A percentile compares a stretch with the other conserved stretches of the same genome.
Conservation (phyloP, 2,329 filamentous ascomycete genomes). For the Nemania abortiva region DNA sequence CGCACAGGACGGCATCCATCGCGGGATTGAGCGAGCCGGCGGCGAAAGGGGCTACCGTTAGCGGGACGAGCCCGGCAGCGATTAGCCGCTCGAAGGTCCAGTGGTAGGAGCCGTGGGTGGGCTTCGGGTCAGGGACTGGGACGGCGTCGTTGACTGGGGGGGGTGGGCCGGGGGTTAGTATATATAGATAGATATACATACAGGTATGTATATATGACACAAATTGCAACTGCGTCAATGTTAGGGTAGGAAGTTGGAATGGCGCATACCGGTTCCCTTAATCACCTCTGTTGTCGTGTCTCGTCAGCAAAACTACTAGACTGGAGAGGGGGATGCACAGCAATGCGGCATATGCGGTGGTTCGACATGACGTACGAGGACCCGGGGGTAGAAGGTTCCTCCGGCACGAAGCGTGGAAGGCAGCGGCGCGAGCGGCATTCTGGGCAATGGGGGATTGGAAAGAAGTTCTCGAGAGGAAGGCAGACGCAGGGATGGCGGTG, state of each 20-base stretch:
- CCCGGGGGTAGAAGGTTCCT: conserved; percentile 83
- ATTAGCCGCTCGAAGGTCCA: conserved; percentile 95
- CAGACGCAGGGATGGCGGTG: conserved; percentile 47
- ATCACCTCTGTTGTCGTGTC: conserved; percentile 70
- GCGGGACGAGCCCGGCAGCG: conserved; percentile 83
- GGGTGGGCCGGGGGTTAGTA: conserved; percentile 21
- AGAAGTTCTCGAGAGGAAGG: conserved; percentile 51
- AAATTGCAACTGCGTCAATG: no score
- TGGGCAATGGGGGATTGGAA: conserved; percentile 49
- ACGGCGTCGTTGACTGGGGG: conserved; percentile 92
- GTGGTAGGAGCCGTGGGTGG: conserved; percentile 95
- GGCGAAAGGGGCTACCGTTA: conserved; percentile 92
- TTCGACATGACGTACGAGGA: conserved; percentile 74
- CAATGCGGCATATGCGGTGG: conserved; percentile 23
- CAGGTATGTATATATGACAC: no score
- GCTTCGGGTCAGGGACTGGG: conserved; percentile 76
- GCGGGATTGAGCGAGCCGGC: conserved; percentile 90
- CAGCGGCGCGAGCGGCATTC: conserved; percentile 70
- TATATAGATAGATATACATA: no score
- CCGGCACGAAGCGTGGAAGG: conserved; percentile 87
- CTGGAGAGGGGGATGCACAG: neutral
- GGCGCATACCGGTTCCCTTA: conserved; percentile 75
- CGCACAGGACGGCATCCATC: conserved; percentile 87
- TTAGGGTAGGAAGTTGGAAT: neutral
- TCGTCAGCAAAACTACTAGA: conserved; percentile 49